Evolutionary conservation across 192 early-diverging fungal species (phyloP).

Genomic region (Kappamyces sp.): DNA sequence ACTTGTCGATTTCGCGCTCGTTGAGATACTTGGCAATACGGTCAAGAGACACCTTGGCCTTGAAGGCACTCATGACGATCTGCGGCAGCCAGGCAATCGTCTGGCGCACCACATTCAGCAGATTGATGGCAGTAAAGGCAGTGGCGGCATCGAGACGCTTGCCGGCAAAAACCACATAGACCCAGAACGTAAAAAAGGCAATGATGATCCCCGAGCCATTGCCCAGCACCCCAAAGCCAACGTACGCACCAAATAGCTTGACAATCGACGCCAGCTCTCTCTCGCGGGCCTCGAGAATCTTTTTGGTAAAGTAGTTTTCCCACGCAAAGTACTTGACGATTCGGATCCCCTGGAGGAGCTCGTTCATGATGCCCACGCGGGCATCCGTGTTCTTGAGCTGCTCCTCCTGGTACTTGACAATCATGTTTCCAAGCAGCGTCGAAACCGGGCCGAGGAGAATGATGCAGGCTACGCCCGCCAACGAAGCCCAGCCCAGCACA

Average conservation of each 20-base stretch:
- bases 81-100: slow-evolving; percentile 20
- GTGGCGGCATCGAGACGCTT: slow-evolving; percentile 34
- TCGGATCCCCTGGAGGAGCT: slow-evolving; percentile 73
- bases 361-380: slow-evolving; percentile 74
- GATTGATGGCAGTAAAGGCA: slow-evolving; percentile 37
- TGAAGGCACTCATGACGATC: slow-evolving; percentile 30
- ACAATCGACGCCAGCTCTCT: slow-evolving; percentile 23
- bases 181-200: slow-evolving; percentile 47
- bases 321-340: slow-evolving; percentile 63
- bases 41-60: slow-evolving; percentile 44
- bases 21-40: slow-evolving; percentile 35
- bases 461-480: slow-evolving; percentile 31
- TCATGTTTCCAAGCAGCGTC: slow-evolving; percentile 19
- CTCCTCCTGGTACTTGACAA: slow-evolving; percentile 24
- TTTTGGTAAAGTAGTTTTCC: slow-evolving; percentile 27
- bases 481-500: slow-evolving; percentile 26
- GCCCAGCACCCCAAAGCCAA: slow-evolving; percentile 14
- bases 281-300: slow-evolving; percentile 24
- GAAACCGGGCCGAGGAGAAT: slow-evolving; percentile 20
- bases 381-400: slow-evolving; percentile 51
- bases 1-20: slow-evolving; percentile 24
- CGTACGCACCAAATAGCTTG: slow-evolving; percentile 15
- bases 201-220: slow-evolving; percentile 16
- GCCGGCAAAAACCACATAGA: slow-evolving; percentile 35
- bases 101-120: slow-evolving; percentile 22